Evolutionary conservation across 441 rosid species (phyloP).

Genomic region (Pelargonium citronellum): DNA sequence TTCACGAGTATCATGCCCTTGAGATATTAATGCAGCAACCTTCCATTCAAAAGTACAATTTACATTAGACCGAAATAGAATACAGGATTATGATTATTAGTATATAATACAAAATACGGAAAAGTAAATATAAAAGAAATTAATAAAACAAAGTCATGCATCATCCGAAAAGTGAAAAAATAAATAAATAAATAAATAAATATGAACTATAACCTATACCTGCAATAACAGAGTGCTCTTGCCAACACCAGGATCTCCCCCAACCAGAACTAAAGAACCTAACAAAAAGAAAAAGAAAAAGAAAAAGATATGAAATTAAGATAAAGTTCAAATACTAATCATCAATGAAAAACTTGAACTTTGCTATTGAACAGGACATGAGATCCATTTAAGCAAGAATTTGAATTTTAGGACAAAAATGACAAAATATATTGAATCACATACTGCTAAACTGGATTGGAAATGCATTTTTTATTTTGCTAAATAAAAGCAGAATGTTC

Average conservation of each 20-base stretch:
- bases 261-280: conserved; percentile 82
- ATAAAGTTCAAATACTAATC: neutral
- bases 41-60: conserved; percentile 28
- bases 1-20: conserved; percentile 41
- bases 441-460: no score
- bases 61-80: conserved; percentile 22
- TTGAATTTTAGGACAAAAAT: no score
- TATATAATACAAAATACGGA: neutral
- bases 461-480: no score
- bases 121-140: neutral
- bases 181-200: neutral
- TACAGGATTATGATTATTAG: neutral
- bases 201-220: conserved; percentile 31
- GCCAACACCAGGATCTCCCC: conserved; percentile 97
- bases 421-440: no score
- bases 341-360: no score
- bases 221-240: conserved; percentile 89
- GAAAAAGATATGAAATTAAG: neutral
- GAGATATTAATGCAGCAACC: conserved; percentile 71
- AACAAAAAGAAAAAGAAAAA: conserved; percentile 11
- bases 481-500: no score
- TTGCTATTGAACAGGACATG: no score
- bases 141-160: neutral
- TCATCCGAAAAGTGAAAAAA: neutral
- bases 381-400: no score